phyloP scores from a whole-genome alignment of 108 stramenopile genomes.

The Cyclotella sp. region DNA sequence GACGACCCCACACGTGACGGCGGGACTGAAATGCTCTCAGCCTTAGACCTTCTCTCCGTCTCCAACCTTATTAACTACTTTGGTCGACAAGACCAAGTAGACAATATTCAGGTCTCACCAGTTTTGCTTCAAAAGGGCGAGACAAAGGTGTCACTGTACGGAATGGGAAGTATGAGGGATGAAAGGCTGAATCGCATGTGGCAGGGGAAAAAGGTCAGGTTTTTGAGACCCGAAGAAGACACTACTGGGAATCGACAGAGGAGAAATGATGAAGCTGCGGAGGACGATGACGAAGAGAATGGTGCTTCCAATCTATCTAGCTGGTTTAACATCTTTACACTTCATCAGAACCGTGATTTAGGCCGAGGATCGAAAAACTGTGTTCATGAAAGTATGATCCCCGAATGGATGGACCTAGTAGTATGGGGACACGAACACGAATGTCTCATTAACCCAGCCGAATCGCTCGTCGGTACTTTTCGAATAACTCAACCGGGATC shows the following conservation, averaged over 20 bases:
- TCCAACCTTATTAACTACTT: conserved; percentile 97
- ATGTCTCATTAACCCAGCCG: conserved; percentile 82
- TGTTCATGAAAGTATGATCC: conserved; percentile 97
- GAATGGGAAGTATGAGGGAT: conserved; percentile 96
- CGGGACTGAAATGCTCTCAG: conserved; percentile 78
- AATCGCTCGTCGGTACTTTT: conserved; percentile 93
- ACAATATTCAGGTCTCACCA: conserved; percentile 87
- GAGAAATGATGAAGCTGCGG: conserved; percentile 30
- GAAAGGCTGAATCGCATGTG: conserved; percentile 98
- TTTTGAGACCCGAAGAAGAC: conserved; percentile 62
- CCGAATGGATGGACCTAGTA: conserved; percentile 97
- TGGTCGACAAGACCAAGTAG: conserved; percentile 91
- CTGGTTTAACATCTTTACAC: conserved; percentile 94
- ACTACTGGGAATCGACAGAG: conserved; percentile 17
- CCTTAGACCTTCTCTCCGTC: conserved; percentile 89
- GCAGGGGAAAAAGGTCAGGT: conserved; percentile 85
- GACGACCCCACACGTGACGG: conserved; percentile 95
- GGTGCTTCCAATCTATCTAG: conserved; percentile 9
- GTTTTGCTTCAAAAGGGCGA: conserved; percentile 91
- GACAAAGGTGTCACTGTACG: conserved; percentile 93
- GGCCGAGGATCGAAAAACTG: conserved; percentile 96
- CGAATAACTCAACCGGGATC: conserved; percentile 96
- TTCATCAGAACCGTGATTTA: conserved; percentile 98
- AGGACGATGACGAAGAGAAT: conserved; percentile 41
- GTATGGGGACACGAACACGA: conserved; percentile 98